phyloP scores from a whole-genome alignment of 495 filamentous ascomycete species.

The Talaromyces liani region DNA sequence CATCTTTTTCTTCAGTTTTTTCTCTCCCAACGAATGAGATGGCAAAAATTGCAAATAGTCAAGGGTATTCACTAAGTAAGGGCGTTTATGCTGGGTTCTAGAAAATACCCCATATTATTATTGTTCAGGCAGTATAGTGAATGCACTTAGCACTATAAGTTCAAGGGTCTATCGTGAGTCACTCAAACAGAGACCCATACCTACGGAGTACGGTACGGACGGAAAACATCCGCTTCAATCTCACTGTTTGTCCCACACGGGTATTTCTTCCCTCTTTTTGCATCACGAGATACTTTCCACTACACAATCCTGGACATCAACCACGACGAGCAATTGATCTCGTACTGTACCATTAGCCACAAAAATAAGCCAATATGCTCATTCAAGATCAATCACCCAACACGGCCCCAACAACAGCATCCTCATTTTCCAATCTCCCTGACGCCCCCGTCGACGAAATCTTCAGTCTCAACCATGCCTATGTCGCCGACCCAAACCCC shows the following conservation, averaged over 20 bases:
- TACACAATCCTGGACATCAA: background rate
- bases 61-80: background rate
- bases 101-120: background rate
- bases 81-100: background rate
- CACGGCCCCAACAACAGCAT: constrained; percentile 3
- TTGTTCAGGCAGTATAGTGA: background rate
- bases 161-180: background rate
- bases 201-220: background rate
- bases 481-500: constrained; percentile 29
- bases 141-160: background rate
- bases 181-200: background rate
- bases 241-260: background rate
- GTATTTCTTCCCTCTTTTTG: background rate
- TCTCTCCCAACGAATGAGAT: constrained; percentile 6
- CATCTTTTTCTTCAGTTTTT: constrained; percentile 10
- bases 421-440: constrained; percentile 15
- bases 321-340: background rate
- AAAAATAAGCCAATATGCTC: constrained; percentile 11
- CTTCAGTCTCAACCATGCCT: constrained; percentile 40
- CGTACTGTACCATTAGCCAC: no score
- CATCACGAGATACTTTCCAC: background rate
- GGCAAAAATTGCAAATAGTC: background rate
- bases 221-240: background rate
- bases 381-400: constrained; percentile 6
- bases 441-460: constrained; percentile 29